Conservation (phyloP, 179 eudicot species). For the Kewa caespitosa region DNA sequence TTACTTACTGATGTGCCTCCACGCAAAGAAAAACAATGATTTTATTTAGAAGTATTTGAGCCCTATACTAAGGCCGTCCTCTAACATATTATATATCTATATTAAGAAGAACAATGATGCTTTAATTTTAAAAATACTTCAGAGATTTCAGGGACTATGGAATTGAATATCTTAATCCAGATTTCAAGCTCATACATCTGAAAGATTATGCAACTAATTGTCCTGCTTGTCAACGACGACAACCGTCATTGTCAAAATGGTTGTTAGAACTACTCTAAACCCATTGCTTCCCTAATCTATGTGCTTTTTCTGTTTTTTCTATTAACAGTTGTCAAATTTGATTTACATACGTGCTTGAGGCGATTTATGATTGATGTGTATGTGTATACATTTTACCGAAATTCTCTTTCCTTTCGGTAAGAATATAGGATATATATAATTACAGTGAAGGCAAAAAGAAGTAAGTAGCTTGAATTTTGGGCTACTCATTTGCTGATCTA, state of each 20-base stretch:
- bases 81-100: background rate
- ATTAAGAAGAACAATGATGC: background rate
- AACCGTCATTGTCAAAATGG: conserved; percentile 23
- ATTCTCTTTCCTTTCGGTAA: conserved; percentile 10
- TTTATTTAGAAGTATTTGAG: background rate
- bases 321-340: conserved; percentile 22
- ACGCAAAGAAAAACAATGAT: background rate
- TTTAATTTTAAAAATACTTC: background rate
- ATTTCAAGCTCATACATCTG: conserved; percentile 15
- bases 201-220: conserved; percentile 12
- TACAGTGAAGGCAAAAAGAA: conserved; percentile 28
- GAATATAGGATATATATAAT: conserved; percentile 25
- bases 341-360: conserved; percentile 26
- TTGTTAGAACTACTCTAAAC: conserved; percentile 18
- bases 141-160: conserved; percentile 3
- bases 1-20: conserved; percentile 13
- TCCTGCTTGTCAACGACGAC: conserved; percentile 18
- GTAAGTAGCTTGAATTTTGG: conserved; percentile 15
- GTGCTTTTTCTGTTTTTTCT: conserved; percentile 14
- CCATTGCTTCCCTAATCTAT: background rate
- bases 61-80: conserved; percentile 12
- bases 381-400: conserved; percentile 22
- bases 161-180: background rate
- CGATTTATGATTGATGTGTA: conserved; percentile 12
- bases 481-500: conserved; percentile 19